Evolutionary conservation across 306 rosid genomes (phyloP).

Genomic region (Vigna radiata): DNA sequence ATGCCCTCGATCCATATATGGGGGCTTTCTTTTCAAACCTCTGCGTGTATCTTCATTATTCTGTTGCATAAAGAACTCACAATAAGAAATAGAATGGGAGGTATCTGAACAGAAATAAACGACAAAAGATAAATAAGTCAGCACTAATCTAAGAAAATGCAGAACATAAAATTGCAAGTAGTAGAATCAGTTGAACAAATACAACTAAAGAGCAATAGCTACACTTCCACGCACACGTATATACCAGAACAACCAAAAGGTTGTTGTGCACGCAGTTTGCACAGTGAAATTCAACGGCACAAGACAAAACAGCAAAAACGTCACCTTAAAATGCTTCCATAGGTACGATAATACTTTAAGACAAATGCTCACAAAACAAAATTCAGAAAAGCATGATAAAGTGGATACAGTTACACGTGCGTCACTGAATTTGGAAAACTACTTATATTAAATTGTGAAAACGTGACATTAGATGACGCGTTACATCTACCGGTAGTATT

Average conservation of each 20-base stretch:
- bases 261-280: not conserved
- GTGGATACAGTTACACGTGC: not conserved
- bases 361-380: constrained; percentile 11
- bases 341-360: not conserved
- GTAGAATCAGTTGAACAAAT: constrained; percentile 21
- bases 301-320: constrained; percentile 11
- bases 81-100: constrained; percentile 41
- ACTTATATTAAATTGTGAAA: not conserved
- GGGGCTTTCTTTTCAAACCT: constrained; percentile 71
- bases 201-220: not conserved
- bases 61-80: constrained; percentile 53
- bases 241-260: constrained; percentile 30
- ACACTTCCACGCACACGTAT: not conserved
- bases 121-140: constrained; percentile 5
- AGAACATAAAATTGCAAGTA: not conserved
- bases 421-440: constrained; percentile 11
- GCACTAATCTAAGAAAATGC: constrained; percentile 7
- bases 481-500: not conserved
- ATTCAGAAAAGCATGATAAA: not conserved
- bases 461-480: not conserved
- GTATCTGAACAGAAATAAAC: not conserved
- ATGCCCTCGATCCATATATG: constrained; percentile 62
- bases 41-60: constrained; percentile 74
- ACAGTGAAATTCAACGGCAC: constrained; percentile 28
- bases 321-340: not conserved